phyloP scores from a whole-genome alignment of 2,329 filamentous ascomycete species.

The Aaosphaeria arxii region DNA sequence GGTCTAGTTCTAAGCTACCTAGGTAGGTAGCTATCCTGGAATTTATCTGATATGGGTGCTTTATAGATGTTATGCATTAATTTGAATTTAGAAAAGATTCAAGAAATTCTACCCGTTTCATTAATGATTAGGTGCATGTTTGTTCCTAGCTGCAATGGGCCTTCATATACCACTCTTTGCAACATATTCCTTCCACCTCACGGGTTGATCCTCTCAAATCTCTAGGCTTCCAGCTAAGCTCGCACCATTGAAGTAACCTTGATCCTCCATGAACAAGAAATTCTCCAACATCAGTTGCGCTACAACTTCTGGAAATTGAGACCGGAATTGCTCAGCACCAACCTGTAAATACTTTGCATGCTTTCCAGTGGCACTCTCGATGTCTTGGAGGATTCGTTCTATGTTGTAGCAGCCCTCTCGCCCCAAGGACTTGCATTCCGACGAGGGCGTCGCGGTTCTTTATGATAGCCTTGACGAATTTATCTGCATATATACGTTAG shows the following conservation, averaged over 20 bases:
- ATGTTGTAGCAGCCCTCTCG: background rate
- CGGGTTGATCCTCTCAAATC: background rate
- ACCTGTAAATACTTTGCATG: background rate
- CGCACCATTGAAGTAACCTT: slow-evolving; percentile 53
- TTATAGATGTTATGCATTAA: no score
- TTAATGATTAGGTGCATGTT: no score
- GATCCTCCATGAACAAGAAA: slow-evolving; percentile 50
- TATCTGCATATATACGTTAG: background rate
- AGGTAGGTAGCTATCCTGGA: no score
- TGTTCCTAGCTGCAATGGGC: no score
- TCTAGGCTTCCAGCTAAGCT: slow-evolving; percentile 37
- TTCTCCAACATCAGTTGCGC: slow-evolving; percentile 54
- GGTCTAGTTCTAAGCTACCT: no score
- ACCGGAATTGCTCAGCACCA: slow-evolving; percentile 8
- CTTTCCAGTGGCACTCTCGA: background rate
- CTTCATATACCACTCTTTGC: background rate
- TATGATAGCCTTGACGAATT: background rate
- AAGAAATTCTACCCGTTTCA: no score
- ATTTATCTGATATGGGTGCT: no score
- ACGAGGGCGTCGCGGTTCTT: background rate
- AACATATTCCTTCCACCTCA: background rate
- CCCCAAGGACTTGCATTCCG: background rate
- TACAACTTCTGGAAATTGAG: slow-evolving; percentile 37
- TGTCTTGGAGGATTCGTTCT: background rate
- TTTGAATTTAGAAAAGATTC: no score